Evolutionary conservation across 495 filamentous ascomycete species (phyloP).

Genomic region (Aspergillus affinis): DNA sequence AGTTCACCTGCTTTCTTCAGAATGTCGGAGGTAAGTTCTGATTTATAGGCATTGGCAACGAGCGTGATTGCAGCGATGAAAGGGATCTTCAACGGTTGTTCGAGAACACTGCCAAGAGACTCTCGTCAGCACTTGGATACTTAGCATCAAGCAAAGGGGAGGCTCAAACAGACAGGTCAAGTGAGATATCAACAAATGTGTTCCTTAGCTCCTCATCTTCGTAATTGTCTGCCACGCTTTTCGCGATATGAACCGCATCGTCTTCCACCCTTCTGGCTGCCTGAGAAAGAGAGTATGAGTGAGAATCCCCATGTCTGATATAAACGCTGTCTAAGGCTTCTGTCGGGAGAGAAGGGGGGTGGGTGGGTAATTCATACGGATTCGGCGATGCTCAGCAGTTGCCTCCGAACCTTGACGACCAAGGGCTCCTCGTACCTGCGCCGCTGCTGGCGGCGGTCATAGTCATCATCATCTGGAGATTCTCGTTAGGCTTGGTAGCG

Average conservation of each 20-base stretch:
- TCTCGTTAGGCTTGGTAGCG: constrained; percentile 12
- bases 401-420: constrained; percentile 71
- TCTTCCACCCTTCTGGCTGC: constrained; percentile 79
- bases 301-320: not conserved
- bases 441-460: constrained; percentile 71
- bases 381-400: constrained; percentile 81
- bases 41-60: constrained; percentile 69
- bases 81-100: constrained; percentile 96
- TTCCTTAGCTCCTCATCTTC: constrained; percentile 73
- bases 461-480: constrained; percentile 69
- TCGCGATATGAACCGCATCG: constrained; percentile 73
- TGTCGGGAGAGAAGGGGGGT: not conserved
- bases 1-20: constrained; percentile 57
- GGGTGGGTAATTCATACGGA: constrained; percentile 50
- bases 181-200: constrained; percentile 66
- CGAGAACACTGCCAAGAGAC: constrained; percentile 51
- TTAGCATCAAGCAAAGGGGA: not conserved
- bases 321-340: not conserved
- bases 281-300: constrained; percentile 33
- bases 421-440: constrained; percentile 79
- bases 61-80: constrained; percentile 82
- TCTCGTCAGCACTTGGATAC: constrained; percentile 7
- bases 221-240: constrained; percentile 71
- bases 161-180: constrained; percentile 65
- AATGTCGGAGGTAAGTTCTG: constrained; percentile 67